A percentile compares a stretch with the other conserved stretches of the same genome.
Evolutionary conservation across 345 rosid genomes (phyloP).

Genomic region (Salix suchowensis): DNA sequence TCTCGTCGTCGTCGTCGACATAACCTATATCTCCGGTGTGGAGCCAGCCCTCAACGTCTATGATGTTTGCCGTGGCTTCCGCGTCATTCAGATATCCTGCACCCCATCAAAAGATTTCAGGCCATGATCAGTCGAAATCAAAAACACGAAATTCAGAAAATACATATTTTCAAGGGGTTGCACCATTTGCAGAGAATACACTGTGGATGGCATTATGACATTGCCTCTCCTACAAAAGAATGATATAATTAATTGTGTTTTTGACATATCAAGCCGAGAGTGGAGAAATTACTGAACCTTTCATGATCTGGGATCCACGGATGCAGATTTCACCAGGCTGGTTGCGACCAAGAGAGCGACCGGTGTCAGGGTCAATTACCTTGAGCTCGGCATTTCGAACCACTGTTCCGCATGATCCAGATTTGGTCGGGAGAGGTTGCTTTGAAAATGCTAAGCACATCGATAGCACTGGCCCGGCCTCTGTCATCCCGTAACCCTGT

Average conservation of each 20-base stretch:
- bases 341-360: conserved; percentile 56
- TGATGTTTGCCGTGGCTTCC: conserved; percentile 60
- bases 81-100: conserved; percentile 67
- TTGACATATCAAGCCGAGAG: too few relatives aligned
- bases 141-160: background rate
- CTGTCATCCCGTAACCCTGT: conserved; percentile 98
- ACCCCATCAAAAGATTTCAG: too few relatives aligned
- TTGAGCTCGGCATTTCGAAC: conserved; percentile 89
- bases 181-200: too few relatives aligned
- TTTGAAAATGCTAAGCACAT: conserved; percentile 85
- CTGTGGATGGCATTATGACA: too few relatives aligned
- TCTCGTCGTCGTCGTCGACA: conserved; percentile 74
- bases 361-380: conserved; percentile 74
- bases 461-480: conserved; percentile 90
- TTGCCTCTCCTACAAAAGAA: too few relatives aligned
- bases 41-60: conserved; percentile 83
- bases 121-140: too few relatives aligned
- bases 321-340: conserved; percentile 93
- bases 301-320: conserved; percentile 86
- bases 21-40: conserved; percentile 91
- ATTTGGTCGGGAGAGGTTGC: conserved; percentile 76
- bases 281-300: conserved; percentile 36
- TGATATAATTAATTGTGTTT: too few relatives aligned
- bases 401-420: conserved; percentile 91
- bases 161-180: too few relatives aligned